These are phyloP conservation scores for Fusarium ambrosium DNA, from an alignment of 2,329 filamentous ascomycete species.

Conservation along the genomic window DNA sequence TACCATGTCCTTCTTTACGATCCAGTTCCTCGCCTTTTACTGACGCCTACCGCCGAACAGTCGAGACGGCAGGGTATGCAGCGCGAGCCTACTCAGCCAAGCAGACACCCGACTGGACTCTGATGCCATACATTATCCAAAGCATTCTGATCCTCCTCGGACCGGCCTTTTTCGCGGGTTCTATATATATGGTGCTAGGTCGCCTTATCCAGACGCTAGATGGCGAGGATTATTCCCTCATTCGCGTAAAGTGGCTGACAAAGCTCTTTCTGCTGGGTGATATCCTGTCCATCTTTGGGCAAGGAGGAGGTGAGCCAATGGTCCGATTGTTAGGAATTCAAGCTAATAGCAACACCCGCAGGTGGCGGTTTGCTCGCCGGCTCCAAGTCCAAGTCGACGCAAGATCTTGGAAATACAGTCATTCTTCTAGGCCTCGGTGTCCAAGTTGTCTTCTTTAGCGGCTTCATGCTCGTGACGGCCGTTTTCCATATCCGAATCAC, in stretches of 20 bases:
- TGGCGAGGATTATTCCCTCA: not conserved
- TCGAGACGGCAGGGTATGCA: not conserved
- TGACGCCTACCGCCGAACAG: not conserved
- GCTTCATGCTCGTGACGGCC: not conserved
- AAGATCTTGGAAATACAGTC: not conserved
- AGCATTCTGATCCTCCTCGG: not conserved
- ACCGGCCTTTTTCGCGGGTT: not conserved
- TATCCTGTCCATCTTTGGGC: not conserved
- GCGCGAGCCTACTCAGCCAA: not conserved
- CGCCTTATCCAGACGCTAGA: not conserved
- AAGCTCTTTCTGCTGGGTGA: not conserved
- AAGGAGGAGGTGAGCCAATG: not conserved
- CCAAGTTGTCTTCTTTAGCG: not conserved
- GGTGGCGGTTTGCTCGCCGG: not conserved
- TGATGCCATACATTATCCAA: not conserved
- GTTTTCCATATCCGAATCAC: not conserved
- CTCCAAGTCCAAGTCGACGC: not conserved
- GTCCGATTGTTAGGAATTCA: not conserved
- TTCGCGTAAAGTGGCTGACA: not conserved
- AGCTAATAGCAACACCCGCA: not conserved
- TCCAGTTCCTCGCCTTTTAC: not conserved
- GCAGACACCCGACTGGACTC: not conserved
- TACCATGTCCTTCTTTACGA: not conserved
- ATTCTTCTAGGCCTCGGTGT: not conserved
- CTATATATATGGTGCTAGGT: not conserved